Base-by-base conservation (phyloP, 2,329 filamentous ascomycete genomes). In the Penicillium sp. region DNA sequence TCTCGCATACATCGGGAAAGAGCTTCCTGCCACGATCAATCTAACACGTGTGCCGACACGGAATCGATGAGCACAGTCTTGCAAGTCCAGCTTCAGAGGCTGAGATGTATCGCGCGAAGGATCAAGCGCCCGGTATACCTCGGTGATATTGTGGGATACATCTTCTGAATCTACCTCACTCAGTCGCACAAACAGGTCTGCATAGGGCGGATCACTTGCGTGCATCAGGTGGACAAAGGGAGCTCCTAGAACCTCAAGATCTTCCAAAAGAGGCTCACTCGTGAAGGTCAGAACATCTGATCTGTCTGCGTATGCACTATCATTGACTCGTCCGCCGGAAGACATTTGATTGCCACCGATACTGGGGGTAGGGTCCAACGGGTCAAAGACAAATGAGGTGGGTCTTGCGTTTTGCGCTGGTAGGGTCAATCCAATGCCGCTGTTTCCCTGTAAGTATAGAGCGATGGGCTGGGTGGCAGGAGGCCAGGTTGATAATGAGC, bases 1-100 rank as follows among this genome's bases (percentile, higher is more conserved):
- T 37, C 56, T 51, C 10, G 56, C 56, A 48, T 54, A 58, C 56
- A 58, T 56, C 2, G 56, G 56, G 20, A 58, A 58, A 20, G 45
- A 51, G 4, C 56, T 53, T 12, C 56, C 56, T 10, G 50, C 53
- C n/a, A 56, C 26, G 26, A 56, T 34, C n/a, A 58, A 18, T 23
- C 56, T 52, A 26, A 56, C 44, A 1, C 48, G 32, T 10, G 50
- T 56, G 2, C 56, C 56, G 2, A 26, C 37, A 18, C 30, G 30
- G 33, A 58, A 58, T 8, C 27, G 44, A 46, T 58, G 56, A 33
- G 53, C 56, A 20, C 56, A 56, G 33, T 54, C 56, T 32, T 45
- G 45, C 13, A 58, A 44, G 4, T 49, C 23, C 13, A 58, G 29
- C 6, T 34, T 20, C 1, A 58, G 32, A 15, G 47, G 44, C 29